phyloP scores from a whole-genome alignment of 345 rosid species.

The Salix exigua region DNA sequence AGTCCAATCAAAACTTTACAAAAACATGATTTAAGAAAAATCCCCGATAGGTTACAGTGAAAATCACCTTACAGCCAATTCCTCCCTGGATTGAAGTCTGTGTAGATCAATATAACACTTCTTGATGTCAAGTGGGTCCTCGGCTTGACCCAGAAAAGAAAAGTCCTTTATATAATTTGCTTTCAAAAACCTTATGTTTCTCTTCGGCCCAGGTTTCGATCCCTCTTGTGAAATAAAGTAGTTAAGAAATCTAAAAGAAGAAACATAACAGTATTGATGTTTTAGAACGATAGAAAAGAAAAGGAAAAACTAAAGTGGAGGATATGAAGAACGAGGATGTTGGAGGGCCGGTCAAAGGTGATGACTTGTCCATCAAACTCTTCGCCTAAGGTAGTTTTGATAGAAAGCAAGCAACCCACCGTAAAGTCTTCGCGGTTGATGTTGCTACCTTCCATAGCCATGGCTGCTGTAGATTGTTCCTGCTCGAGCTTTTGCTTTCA shows the following conservation, averaged over 20 bases:
- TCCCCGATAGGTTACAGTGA: background rate
- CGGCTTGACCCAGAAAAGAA: slow-evolving; percentile 58
- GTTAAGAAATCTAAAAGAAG: slow-evolving; percentile 35
- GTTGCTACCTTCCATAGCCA: slow-evolving; percentile 34
- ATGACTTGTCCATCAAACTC: slow-evolving; percentile 87
- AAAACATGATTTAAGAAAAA: background rate
- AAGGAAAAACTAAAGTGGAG: slow-evolving; percentile 27
- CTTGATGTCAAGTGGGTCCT: slow-evolving; percentile 72
- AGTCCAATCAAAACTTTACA: background rate
- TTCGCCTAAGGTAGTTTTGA: slow-evolving; percentile 86
- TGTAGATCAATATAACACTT: slow-evolving; percentile 64
- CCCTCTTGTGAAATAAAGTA: slow-evolving; percentile 59
- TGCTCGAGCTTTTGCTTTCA: background rate
- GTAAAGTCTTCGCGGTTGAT: slow-evolving; percentile 54
- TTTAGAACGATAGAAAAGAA: background rate
- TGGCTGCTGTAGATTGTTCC: slow-evolving; percentile 8
- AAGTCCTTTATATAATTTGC: slow-evolving; percentile 68
- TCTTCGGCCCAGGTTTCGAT: slow-evolving; percentile 41
- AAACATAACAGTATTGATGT: background rate
- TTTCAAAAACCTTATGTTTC: slow-evolving; percentile 69
- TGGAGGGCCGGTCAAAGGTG: slow-evolving; percentile 83
- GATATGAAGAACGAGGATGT: slow-evolving; percentile 96
- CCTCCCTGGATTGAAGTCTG: slow-evolving; percentile 66
- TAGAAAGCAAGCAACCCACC: slow-evolving; percentile 79
- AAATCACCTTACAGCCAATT: slow-evolving; percentile 66